phyloP scores from a whole-genome alignment of 768 basidiomycete species.

The Mycena albidolilacea region DNA sequence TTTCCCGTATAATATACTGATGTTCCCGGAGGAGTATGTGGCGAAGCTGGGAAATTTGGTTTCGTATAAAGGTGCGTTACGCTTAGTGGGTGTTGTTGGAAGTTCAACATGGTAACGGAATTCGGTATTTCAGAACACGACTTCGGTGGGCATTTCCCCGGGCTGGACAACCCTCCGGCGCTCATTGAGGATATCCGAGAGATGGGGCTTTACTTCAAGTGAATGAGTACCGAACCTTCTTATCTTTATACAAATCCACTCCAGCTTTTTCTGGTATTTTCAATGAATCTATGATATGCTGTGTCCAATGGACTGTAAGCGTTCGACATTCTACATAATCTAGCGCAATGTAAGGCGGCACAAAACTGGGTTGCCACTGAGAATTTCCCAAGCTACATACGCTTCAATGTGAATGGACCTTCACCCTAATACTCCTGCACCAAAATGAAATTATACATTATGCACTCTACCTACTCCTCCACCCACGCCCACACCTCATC shows the following conservation, averaged over 20 bases:
- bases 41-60: conserved; percentile 30
- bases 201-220: conserved; percentile 18
- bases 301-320: too few relatives aligned
- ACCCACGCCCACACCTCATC: too few relatives aligned
- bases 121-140: conserved; percentile 16
- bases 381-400: too few relatives aligned
- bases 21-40: conserved; percentile 27
- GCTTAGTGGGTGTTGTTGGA: background rate
- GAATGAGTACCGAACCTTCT: background rate
- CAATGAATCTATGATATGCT: too few relatives aligned
- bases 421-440: background rate
- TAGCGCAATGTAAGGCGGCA: too few relatives aligned
- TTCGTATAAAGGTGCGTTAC: conserved; percentile 27
- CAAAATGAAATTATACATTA: conserved; percentile 16
- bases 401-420: too few relatives aligned
- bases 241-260: too few relatives aligned
- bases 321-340: too few relatives aligned
- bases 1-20: conserved; percentile 27
- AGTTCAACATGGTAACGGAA: background rate
- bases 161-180: conserved; percentile 35
- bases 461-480: conserved; percentile 6
- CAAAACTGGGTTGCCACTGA: too few relatives aligned
- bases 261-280: too few relatives aligned
- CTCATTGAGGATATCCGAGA: conserved; percentile 32
- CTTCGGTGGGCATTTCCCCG: conserved; percentile 34